Evolutionary conservation across 108 stramenopile genomes (phyloP), one percentile per base, ranked within the genome.

Genomic region (Thalassiosira profunda): DNA sequence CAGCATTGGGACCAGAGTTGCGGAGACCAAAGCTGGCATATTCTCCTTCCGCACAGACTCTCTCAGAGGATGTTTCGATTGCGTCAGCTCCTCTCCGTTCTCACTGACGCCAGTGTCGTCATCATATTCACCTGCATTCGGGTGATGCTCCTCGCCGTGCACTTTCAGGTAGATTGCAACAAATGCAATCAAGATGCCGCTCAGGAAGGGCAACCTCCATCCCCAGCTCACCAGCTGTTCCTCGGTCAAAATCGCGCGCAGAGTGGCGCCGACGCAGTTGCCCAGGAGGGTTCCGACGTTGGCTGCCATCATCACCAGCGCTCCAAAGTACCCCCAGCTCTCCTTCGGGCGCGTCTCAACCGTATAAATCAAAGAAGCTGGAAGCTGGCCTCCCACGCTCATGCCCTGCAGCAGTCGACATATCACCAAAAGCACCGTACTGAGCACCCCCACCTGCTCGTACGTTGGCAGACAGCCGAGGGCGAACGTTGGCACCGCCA

Each of bases 391-490:
- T 10, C 95, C 95, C 0, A 96, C 96, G 60, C 76, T 80, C 54
- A 95, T 61, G 0, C 96, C 96, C 67, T 97, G 96, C 37, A 93
- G 18, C 83, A 97, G 79, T 37, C 96, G 78, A 45, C 89, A 68
- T 0, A 87, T 10, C 18, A 92, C 75, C 40, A 97, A 46, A 1
- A 88, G 52, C 18, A 87, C 61, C 5, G 90, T 84, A 23, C 93
- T 85, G 17, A 30, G 38, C 20, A 43, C 58, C 0, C 96, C 96
- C 58, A 84, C 84, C 7, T 59, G 63, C 10, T 74, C 74, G 47
- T 91, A 97, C 0, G 90, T 81, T 14, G 96, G 96, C 2, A 97
- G 72, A 15, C 89, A 66, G 0, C 96, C 96, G 90, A 96, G 91
- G 0, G 84, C 12, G n/a, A 93, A 86, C 1, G 93, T 92, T 0